phyloP scores from a whole-genome alignment of 352 stramenopile genomes.

The Pythium dissotocum region DNA sequence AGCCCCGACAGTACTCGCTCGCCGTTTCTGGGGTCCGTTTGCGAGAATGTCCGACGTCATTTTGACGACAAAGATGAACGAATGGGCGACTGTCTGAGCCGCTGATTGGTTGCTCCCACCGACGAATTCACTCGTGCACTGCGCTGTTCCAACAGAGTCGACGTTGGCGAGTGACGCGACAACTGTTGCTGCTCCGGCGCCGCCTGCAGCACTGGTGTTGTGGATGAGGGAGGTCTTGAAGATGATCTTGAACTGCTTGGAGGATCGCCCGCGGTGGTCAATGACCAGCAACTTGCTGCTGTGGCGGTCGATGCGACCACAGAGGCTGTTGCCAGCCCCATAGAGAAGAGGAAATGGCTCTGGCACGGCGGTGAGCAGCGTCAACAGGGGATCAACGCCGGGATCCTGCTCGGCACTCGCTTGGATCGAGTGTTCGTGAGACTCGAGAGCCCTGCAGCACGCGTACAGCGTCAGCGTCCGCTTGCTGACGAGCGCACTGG shows the following conservation, averaged over 20 bases:
- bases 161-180: conserved; percentile 18
- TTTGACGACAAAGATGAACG: conserved; percentile 52
- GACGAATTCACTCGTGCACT: conserved; percentile 22
- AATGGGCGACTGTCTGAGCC: conserved; percentile 22
- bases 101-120: conserved; percentile 8
- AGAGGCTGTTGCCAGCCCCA: conserved; percentile 30
- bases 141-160: conserved; percentile 23
- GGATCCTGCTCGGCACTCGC: neutral
- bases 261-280: conserved; percentile 23
- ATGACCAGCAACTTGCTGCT: conserved; percentile 41
- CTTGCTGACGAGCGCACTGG: conserved; percentile 39
- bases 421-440: conserved; percentile 22
- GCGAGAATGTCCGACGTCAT: conserved; percentile 13
- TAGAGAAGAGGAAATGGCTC: conserved; percentile 32
- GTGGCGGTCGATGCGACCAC: conserved; percentile 44
- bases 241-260: conserved; percentile 35
- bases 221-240: conserved; percentile 48
- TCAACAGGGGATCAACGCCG: conserved; percentile 29
- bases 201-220: conserved; percentile 36
- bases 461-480: conserved; percentile 43
- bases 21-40: conserved; percentile 10
- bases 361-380: conserved; percentile 45
- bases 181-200: conserved; percentile 33
- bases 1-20: neutral
- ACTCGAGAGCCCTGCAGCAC: conserved; percentile 34